Conservation (phyloP, 768 basidiomycete genomes). For the Zangia roseola region DNA sequence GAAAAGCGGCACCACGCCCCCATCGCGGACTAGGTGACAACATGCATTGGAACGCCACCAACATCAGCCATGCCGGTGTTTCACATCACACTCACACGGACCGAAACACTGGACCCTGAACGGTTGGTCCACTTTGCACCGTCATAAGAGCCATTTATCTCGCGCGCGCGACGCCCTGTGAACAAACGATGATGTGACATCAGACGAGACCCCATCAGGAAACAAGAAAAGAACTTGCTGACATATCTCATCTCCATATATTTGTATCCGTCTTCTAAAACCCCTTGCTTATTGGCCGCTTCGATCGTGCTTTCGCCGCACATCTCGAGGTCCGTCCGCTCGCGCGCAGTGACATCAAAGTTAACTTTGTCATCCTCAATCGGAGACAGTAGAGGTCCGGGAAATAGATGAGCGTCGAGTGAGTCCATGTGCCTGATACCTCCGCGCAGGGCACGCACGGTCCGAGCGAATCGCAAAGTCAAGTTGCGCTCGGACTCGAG, state of each 20-base stretch:
- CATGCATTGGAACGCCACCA: constrained; percentile 2
- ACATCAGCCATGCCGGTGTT: background rate
- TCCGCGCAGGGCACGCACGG: background rate
- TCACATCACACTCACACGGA: constrained; percentile 13
- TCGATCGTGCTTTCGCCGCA: background rate
- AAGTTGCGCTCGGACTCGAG: background rate
- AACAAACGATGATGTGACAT: background rate
- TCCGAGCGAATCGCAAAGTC: background rate
- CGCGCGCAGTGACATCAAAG: constrained; percentile 4
- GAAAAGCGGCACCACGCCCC: background rate
- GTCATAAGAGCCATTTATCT: background rate
- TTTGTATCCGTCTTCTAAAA: background rate
- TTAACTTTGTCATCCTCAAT: constrained; percentile 8
- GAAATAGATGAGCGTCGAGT: background rate
- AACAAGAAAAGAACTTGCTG: background rate
- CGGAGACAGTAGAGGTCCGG: background rate
- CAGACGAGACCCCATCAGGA: background rate
- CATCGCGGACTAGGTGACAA: constrained; percentile 9
- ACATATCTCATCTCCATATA: constrained; percentile 3
- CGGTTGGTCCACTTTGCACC: too few species aligned
- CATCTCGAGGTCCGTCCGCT: constrained; percentile 15
- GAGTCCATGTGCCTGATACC: background rate
- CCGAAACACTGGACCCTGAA: background rate
- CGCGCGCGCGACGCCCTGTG: too few species aligned
- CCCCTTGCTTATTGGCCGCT: background rate